A percentile compares a stretch with the other conserved stretches of the same genome.
Conservation (phyloP, 2,329 filamentous ascomycete genomes). For the Cordyceps cicadae region DNA sequence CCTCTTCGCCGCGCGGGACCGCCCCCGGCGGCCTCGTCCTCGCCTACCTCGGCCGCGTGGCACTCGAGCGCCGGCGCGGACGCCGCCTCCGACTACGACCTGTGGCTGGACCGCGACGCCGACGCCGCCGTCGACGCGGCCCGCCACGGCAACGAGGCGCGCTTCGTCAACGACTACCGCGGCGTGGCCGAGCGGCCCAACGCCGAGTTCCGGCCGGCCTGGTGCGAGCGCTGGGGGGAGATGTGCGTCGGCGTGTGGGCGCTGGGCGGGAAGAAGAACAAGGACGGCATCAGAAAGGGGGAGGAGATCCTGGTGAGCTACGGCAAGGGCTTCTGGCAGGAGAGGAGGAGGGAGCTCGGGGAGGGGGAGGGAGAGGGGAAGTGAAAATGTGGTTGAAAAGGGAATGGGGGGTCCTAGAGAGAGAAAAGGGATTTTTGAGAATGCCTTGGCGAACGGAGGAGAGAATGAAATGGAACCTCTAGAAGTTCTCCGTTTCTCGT, state of each 20-base stretch:
- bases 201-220: conserved; percentile 51
- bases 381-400: not conserved
- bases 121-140: conserved; percentile 54
- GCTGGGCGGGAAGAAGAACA: conserved; percentile 11
- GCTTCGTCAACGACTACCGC: conserved; percentile 60
- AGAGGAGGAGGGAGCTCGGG: conserved; percentile 27
- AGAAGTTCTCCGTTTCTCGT: no score
- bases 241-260: conserved; percentile 52
- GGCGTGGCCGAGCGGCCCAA: conserved; percentile 46
- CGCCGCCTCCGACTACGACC: conserved; percentile 47
- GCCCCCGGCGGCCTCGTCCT: conserved; percentile 48
- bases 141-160: conserved; percentile 51
- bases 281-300: conserved; percentile 43
- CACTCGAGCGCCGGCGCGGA: conserved; percentile 33
- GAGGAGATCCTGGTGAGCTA: conserved; percentile 60
- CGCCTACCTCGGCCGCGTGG: conserved; percentile 51
- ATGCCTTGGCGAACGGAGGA: no score
- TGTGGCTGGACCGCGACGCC: conserved; percentile 51
- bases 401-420: no score
- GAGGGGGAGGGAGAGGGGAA: not conserved
- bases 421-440: no score
- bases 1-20: conserved; percentile 47
- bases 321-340: conserved; percentile 58
- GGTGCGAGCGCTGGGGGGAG: conserved; percentile 44
- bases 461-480: no score